Evolutionary conservation across 306 rosid genomes (phyloP), one percentile per base, ranked within the genome.

Genomic region (Pyrus betulifolia): DNA sequence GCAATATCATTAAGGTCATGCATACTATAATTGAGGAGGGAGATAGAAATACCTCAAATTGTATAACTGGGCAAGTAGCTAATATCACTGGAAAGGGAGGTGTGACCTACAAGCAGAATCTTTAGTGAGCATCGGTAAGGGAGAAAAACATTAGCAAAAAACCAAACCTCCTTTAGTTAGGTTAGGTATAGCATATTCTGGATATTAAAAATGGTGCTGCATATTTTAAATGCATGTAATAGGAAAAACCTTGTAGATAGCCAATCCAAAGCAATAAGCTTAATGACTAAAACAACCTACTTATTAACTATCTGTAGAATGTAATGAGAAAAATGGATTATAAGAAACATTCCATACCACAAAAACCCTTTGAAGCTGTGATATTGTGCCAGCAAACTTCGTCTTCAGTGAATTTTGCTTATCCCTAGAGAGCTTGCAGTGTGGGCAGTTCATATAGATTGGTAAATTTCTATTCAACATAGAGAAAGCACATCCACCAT

Each of bases 341-440:
- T 76, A 75, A 76, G 84, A 69, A 76, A 63, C 35, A 85, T 76
- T 33, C 31, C 84, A 59, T 91, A 90, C 98, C 98, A 94, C 66
- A 80, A 94, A 87, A 61, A 94, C 86, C 84, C 97, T 82, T 85
- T 89, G 92, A 62, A 94, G 98, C 88, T 94, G 98, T 28, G 98
- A 94, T 85, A 90, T 67, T 75, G 89, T 88, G 74, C 92, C 85
- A 23, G 91, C 91, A 87, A 90, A 90, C 87, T 90, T 88, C 62
- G 84, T 86, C 57, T 87, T 87, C 22, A 84, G 84, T 61, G 81
- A 81, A 78, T 86, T 85, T 86, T 87, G 88, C 82, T 71, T 88
- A 72, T 83, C 88, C 81, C 78, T 83, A 58, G 95, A 87, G 79
- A 79, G 82, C 80, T 78, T 89, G 85, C 98, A 94, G 81, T 87